These are phyloP conservation scores for Microbotryum saponariae DNA, from an alignment of 1,284 basidiomycete genomes.

Conservation along the genomic window DNA sequence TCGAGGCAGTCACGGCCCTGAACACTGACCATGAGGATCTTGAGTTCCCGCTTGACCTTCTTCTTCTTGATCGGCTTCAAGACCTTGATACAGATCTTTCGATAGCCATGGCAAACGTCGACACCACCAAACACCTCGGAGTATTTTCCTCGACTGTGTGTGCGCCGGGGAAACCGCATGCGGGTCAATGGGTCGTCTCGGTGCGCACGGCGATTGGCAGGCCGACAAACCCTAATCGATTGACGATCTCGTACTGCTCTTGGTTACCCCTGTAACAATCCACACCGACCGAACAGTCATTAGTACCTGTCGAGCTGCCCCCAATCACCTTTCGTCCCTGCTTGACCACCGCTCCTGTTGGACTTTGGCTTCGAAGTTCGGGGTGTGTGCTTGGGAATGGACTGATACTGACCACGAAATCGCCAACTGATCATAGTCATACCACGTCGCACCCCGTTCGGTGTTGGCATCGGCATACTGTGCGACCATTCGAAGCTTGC, in stretches of 20 bases:
- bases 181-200: background rate
- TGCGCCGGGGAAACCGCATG: background rate
- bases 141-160: constrained; percentile 45
- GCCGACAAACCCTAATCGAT: background rate
- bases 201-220: background rate
- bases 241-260: constrained; percentile 87
- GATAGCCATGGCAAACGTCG: constrained; percentile 61
- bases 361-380: no score
- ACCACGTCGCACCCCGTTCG: no score
- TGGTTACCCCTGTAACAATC: constrained; percentile 45
- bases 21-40: constrained; percentile 46
- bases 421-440: no score
- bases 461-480: no score
- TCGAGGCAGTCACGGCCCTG: background rate
- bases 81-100: constrained; percentile 97
- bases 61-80: constrained; percentile 99
- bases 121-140: constrained; percentile 97
- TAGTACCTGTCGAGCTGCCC: no score
- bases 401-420: no score
- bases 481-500: no score
- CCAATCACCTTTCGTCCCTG: no score
- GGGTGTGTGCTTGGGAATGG: no score
- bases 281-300: background rate
- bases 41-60: constrained; percentile 99
- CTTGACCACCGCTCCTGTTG: no score